Evolutionary conservation across 2,329 filamentous ascomycete species (phyloP).

Genomic region (Aspergillus sp.): DNA sequence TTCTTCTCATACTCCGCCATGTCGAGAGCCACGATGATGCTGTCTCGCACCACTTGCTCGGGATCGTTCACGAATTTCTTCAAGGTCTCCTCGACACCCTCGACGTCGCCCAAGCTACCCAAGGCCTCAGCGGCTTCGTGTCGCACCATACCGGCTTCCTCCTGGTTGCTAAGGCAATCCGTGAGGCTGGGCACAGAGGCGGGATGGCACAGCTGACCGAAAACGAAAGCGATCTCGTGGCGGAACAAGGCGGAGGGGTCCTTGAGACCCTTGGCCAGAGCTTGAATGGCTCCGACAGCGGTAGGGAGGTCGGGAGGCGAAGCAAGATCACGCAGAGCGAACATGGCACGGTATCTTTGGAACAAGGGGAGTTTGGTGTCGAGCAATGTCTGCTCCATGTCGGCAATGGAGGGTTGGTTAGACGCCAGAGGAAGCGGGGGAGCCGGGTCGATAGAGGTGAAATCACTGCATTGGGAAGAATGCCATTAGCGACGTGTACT

Average conservation of each 20-base stretch:
- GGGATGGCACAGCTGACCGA: constrained; percentile 91
- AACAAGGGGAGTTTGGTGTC: constrained; percentile 80
- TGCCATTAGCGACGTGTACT: constrained; percentile 19
- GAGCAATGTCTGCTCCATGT: constrained; percentile 74
- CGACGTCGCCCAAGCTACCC: constrained; percentile 88
- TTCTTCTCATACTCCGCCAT: constrained; percentile 97
- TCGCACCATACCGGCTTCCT: constrained; percentile 93
- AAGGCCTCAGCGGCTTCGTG: constrained; percentile 97
- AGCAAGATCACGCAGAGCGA: constrained; percentile 89
- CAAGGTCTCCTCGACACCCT: constrained; percentile 84
- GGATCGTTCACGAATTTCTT: constrained; percentile 83
- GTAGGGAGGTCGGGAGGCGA: constrained; percentile 90
- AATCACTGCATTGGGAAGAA: constrained; percentile 65
- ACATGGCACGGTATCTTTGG: constrained; percentile 95
- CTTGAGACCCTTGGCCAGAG: constrained; percentile 78
- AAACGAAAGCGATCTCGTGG: constrained; percentile 97
- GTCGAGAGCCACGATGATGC: constrained; percentile 90
- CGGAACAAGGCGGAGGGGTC: constrained; percentile 92
- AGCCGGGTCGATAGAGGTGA: constrained; percentile 92
- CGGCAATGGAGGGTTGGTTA: constrained; percentile 63
- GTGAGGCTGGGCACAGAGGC: constrained; percentile 92
- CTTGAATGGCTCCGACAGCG: constrained; percentile 80
- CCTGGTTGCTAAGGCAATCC: constrained; percentile 70
- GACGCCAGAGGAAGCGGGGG: constrained; percentile 76
- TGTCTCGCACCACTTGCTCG: constrained; percentile 91